A percentile compares a stretch with the other conserved stretches of the same genome.
Conservation (phyloP, 805 yeast species). For the Monosporozyma yasuniensis region DNA sequence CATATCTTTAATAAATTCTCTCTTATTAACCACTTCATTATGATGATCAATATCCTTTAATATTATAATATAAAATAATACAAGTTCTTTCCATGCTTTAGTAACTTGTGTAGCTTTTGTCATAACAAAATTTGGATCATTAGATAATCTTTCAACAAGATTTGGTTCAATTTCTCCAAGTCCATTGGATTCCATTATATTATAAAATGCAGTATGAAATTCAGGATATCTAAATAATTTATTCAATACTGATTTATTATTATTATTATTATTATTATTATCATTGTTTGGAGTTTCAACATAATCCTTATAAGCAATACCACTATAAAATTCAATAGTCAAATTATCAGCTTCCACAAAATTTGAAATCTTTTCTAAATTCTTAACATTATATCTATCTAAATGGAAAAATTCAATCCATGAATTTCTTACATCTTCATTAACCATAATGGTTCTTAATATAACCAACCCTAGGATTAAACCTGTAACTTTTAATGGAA, state of each 20-base stretch:
- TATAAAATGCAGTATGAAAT: background rate
- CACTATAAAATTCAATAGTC: background rate
- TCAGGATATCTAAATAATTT: background rate
- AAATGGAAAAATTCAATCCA: slow-evolving; percentile 20
- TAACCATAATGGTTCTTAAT: slow-evolving; percentile 15
- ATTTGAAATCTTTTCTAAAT: background rate
- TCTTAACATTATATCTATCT: slow-evolving; percentile 8
- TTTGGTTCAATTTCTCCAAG: background rate
- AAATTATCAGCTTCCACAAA: background rate
- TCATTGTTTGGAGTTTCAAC: no score
- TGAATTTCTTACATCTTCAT: slow-evolving; percentile 19
- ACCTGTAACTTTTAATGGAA: slow-evolving; percentile 13
- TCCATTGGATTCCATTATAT: background rate
- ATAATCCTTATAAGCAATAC: no score
- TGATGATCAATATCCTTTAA: background rate
- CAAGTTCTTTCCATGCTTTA: background rate
- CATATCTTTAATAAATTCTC: background rate
- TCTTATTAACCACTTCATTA: background rate
- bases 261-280: no score
- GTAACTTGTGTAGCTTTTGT: no score
- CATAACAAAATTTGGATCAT: background rate
- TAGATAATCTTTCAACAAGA: background rate
- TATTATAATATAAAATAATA: background rate
- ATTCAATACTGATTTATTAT: background rate
- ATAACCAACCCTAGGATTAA: slow-evolving; percentile 10